phyloP scores from a whole-genome alignment of 2,329 filamentous ascomycete species.

The Calonectria hawksworthii region DNA sequence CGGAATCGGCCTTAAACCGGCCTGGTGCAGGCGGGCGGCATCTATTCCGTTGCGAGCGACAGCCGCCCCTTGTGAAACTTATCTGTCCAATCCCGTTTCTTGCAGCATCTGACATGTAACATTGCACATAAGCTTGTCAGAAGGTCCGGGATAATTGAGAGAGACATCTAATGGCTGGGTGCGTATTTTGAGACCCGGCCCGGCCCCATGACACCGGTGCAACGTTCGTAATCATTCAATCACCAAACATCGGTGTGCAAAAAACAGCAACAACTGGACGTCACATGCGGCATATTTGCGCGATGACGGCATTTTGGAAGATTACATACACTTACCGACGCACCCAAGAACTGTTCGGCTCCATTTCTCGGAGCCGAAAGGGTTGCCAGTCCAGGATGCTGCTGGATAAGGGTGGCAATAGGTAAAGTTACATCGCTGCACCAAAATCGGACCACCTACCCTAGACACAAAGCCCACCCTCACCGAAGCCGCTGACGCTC shows the following conservation, averaged over 20 bases:
- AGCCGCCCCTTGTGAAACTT: constrained; percentile 13
- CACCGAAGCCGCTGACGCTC: not conserved
- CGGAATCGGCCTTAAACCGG: not conserved
- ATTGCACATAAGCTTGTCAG: constrained; percentile 18
- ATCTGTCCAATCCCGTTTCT: constrained; percentile 11
- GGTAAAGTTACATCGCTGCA: not conserved
- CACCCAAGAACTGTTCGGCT: not conserved
- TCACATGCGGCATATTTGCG: not conserved
- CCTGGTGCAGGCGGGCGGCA: constrained; percentile 5
- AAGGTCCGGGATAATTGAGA: not conserved
- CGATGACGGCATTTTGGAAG: constrained; percentile 1
- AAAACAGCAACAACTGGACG: not conserved
- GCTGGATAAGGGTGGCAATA: not conserved
- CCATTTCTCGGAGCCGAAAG: not conserved
- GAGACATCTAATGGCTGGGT: not conserved
- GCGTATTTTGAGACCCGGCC: constrained; percentile 1
- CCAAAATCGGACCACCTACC: not conserved
- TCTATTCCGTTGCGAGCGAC: constrained; percentile 7
- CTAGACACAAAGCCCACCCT: not conserved
- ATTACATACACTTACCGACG: not conserved
- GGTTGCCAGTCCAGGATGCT: not conserved
- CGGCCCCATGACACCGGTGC: not conserved
- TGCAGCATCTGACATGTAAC: not conserved
- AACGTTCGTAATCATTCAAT: not conserved
- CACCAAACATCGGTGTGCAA: not conserved